These are phyloP conservation scores for Didymella pomorum DNA, from an alignment of 2,329 filamentous ascomycete species.

Conservation along the genomic window DNA sequence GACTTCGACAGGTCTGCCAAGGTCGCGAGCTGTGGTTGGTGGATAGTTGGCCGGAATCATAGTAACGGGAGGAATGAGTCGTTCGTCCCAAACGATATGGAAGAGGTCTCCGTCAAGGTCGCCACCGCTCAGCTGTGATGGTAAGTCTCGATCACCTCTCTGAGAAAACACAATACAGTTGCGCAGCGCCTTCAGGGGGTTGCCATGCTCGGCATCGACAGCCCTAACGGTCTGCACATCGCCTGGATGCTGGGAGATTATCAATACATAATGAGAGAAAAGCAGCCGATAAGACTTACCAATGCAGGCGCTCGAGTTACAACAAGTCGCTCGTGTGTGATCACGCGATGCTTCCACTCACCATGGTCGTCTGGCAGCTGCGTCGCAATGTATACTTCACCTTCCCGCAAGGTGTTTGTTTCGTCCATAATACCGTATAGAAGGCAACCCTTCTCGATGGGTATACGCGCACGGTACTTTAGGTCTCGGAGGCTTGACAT, in stretches of 20 bases:
- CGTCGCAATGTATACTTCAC: conserved; percentile 72
- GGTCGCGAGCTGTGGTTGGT: conserved; percentile 62
- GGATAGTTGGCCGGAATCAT: conserved; percentile 75
- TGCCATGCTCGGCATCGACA: conserved; percentile 64
- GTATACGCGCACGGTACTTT: conserved; percentile 81
- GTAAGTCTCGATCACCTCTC: conserved; percentile 74
- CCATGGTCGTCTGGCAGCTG: conserved; percentile 51
- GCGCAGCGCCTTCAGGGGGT: conserved; percentile 67
- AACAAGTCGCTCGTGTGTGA: conserved; percentile 57
- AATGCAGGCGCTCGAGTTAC: conserved; percentile 83
- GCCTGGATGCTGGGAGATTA: conserved; percentile 66
- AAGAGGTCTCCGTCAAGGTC: conserved; percentile 87
- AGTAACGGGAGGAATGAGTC: conserved; percentile 55
- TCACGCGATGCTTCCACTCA: conserved; percentile 17
- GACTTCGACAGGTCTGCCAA: conserved; percentile 66
- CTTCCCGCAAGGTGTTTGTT: conserved; percentile 70
- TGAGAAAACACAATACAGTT: conserved; percentile 85
- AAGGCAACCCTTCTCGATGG: conserved; percentile 73
- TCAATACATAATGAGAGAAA: neutral
- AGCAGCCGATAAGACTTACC: neutral
- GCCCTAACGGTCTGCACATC: conserved; percentile 75
- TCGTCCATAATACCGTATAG: conserved; percentile 88
- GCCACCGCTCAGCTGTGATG: conserved; percentile 79
- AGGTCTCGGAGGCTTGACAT: conserved; percentile 75
- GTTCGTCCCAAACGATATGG: conserved; percentile 76